Evolutionary conservation across 495 filamentous ascomycete species (phyloP).

Genomic region (Lepraria neglecta): DNA sequence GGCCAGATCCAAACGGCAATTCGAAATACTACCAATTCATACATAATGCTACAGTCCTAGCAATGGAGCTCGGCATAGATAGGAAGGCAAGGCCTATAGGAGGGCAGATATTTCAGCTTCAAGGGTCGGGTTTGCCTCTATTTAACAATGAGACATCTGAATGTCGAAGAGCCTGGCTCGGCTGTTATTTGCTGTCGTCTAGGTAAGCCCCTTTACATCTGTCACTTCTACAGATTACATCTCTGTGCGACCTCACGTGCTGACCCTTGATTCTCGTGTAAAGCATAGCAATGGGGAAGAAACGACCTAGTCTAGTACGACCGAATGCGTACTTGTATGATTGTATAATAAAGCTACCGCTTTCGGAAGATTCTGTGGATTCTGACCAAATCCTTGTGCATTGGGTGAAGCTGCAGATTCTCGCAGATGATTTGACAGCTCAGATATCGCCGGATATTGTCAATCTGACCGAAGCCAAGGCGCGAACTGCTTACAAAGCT

Average conservation of each 20-base stretch:
- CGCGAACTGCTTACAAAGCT: constrained; percentile 64
- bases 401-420: constrained; percentile 67
- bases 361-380: constrained; percentile 60
- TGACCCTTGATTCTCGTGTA: constrained; percentile 53
- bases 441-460: constrained; percentile 41
- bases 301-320: constrained; percentile 73
- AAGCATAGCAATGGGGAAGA: constrained; percentile 69
- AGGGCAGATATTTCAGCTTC: constrained; percentile 31
- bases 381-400: constrained; percentile 70
- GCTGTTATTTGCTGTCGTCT: constrained; percentile 69
- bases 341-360: constrained; percentile 67
- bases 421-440: constrained; percentile 59
- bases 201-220: constrained; percentile 36
- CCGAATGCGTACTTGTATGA: constrained; percentile 85
- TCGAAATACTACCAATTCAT: constrained; percentile 87
- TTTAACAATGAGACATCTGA: constrained; percentile 64
- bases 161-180: constrained; percentile 68
- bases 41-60: constrained; percentile 77
- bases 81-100: constrained; percentile 31
- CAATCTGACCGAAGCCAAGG: constrained; percentile 66
- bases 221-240: not conserved
- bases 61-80: constrained; percentile 80
- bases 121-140: constrained; percentile 38
- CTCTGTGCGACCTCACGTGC: not conserved
- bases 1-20: constrained; percentile 74